A percentile compares a stretch with the other conserved stretches of the same genome.
phyloP scores from a whole-genome alignment of 2,329 filamentous ascomycete species.

The Fusarium neocosmosporiellum region DNA sequence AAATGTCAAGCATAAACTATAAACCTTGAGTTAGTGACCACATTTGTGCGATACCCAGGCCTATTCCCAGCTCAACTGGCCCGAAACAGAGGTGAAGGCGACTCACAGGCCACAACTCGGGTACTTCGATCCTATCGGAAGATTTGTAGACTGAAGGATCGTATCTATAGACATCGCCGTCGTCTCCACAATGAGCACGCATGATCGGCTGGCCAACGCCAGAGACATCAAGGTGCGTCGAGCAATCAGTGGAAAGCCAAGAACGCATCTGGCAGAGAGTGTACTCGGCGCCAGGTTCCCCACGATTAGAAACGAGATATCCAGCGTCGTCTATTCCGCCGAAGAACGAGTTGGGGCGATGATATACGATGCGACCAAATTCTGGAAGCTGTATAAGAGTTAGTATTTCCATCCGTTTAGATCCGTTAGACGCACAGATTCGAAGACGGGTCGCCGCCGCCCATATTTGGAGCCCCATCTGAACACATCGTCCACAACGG shows the following conservation, averaged over 20 bases:
- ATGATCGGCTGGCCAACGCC: background rate
- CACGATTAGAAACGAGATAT: background rate
- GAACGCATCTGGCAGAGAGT: background rate
- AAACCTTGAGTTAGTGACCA: background rate
- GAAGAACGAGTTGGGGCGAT: accelerated
- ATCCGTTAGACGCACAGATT: background rate
- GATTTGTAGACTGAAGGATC: background rate
- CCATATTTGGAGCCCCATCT: background rate
- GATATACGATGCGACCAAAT: background rate
- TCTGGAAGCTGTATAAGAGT: background rate
- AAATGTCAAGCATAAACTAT: background rate
- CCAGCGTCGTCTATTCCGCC: background rate
- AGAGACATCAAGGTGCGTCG: background rate
- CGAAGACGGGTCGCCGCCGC: background rate
- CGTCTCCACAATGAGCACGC: background rate
- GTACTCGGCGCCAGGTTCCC: background rate
- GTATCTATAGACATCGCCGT: background rate
- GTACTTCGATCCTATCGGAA: accelerated
- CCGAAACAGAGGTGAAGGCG: background rate
- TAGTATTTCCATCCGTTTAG: background rate
- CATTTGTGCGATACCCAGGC: background rate
- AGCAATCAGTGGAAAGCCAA: background rate
- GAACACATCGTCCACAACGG: background rate
- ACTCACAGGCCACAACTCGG: background rate
- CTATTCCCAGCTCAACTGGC: background rate